Conservation (phyloP, 2,329 filamentous ascomycete genomes). For the Sarocladiaceae sp. region DNA sequence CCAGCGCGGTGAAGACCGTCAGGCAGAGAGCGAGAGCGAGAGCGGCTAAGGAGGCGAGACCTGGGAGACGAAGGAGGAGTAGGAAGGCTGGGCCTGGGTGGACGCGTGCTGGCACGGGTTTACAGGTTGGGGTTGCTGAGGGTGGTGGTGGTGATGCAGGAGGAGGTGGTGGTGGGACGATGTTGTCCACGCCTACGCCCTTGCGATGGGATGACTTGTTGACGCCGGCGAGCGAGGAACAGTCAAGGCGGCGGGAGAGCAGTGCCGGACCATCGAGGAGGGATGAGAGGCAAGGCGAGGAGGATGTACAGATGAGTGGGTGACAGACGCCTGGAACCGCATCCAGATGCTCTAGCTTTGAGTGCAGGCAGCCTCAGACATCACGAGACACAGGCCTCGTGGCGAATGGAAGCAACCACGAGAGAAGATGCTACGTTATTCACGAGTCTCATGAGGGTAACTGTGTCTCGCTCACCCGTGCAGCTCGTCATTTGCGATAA, state of each 20-base stretch:
- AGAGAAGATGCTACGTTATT: too few relatives aligned
- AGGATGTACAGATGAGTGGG: slow-evolving; percentile 12
- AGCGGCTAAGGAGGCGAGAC: slow-evolving; percentile 35
- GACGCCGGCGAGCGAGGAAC: slow-evolving; percentile 1
- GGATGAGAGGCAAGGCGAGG: slow-evolving; percentile 15
- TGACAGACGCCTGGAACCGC: too few relatives aligned
- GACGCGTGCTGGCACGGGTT: background rate
- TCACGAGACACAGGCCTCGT: too few relatives aligned
- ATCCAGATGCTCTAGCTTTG: too few relatives aligned
- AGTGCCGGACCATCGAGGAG: background rate
- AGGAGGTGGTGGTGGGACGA: background rate
- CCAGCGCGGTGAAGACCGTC: background rate
- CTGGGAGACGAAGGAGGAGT: slow-evolving; percentile 30
- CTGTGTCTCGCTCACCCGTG: too few relatives aligned
- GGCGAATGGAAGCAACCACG: too few relatives aligned
- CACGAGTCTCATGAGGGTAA: too few relatives aligned
- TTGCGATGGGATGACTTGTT: slow-evolving; percentile 9
- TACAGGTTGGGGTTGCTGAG: slow-evolving; percentile 9
- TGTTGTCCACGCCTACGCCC: slow-evolving; percentile 11
- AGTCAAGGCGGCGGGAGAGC: background rate
- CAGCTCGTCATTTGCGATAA: too few relatives aligned
- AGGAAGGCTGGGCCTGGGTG: background rate
- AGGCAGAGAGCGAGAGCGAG: slow-evolving; percentile 10
- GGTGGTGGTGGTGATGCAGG: slow-evolving; percentile 7
- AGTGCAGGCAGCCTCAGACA: too few relatives aligned